These are phyloP conservation scores for Alternaria sp. DNA, from an alignment of 2,329 filamentous ascomycete genomes.

Conservation along the genomic window DNA sequence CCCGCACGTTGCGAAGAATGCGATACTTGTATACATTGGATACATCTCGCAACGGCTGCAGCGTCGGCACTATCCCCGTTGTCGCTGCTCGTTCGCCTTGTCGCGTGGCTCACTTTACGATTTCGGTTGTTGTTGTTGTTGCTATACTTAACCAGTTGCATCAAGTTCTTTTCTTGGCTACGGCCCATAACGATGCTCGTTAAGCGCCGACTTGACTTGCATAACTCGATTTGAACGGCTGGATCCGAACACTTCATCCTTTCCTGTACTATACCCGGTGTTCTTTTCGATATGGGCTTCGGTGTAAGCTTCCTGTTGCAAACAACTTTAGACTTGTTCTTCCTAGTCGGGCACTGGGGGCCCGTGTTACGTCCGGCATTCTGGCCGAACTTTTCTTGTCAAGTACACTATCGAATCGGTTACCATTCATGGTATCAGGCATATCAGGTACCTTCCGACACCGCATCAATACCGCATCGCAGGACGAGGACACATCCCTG, in stretches of 20 bases:
- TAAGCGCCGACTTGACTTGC: constrained; percentile 7
- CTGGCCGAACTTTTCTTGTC: neutral
- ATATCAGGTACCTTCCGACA: neutral
- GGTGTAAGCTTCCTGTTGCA: constrained; percentile 3
- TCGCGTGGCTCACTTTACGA: constrained; percentile 1
- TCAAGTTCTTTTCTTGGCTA: constrained; percentile 1
- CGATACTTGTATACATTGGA: constrained; percentile 3
- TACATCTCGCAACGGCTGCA: neutral
- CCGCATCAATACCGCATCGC: neutral
- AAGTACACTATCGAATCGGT: constrained; percentile 1
- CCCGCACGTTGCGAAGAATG: constrained; percentile 15
- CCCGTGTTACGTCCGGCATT: neutral
- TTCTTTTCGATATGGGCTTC: constrained; percentile 2
- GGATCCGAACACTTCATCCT: neutral
- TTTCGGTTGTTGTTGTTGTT: neutral
- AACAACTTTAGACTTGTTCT: neutral
- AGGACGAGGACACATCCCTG: neutral
- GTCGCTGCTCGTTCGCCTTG: neutral
- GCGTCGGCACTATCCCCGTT: neutral
- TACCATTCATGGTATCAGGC: constrained; percentile 4
- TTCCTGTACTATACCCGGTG: constrained; percentile 3
- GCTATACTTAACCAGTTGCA: neutral
- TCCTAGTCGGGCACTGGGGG: neutral
- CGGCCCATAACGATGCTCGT: neutral
- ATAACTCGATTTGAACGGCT: neutral